These are phyloP conservation scores for Byssoonygena ceratinophila DNA, from an alignment of 2,329 filamentous ascomycete genomes.

Conservation along the genomic window DNA sequence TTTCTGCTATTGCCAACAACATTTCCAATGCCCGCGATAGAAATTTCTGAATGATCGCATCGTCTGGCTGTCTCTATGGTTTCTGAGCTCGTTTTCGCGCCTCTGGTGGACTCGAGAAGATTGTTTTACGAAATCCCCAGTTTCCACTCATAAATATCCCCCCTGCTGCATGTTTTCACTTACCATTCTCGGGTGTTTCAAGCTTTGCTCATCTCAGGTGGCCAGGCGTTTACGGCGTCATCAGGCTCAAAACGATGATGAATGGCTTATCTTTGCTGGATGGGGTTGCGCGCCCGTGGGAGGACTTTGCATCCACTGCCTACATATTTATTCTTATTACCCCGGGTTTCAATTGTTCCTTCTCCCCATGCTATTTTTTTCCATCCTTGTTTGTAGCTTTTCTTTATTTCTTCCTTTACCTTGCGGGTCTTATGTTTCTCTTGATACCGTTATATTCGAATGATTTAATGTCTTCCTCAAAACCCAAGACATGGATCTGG, in stretches of 20 bases:
- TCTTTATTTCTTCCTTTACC: background rate
- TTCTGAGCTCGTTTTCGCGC: background rate
- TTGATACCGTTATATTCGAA: slow-evolving; percentile 3
- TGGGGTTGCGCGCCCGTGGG: background rate
- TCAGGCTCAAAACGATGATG: background rate
- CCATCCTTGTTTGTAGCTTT: background rate
- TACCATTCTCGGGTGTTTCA: slow-evolving; percentile 1
- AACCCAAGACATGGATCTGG: slow-evolving; percentile 5
- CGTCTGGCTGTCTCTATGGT: background rate
- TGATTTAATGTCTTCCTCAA: slow-evolving; percentile 6
- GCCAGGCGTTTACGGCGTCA: background rate
- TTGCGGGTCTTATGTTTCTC: background rate
- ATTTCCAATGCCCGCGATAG: slow-evolving; percentile 9
- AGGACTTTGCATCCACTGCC: background rate
- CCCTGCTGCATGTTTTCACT: background rate
- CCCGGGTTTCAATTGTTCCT: background rate
- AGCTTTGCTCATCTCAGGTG: background rate
- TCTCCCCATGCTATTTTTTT: background rate
- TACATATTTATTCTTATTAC: background rate
- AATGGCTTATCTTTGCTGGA: background rate
- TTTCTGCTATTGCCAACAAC: background rate
- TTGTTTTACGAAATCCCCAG: background rate
- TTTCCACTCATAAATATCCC: background rate
- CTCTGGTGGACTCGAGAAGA: background rate
- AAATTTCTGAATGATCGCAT: slow-evolving; percentile 2